A percentile compares a stretch with the other conserved stretches of the same genome.
Conservation (phyloP, 1,284 basidiomycete species). For the Ceratobasidium sp. region DNA sequence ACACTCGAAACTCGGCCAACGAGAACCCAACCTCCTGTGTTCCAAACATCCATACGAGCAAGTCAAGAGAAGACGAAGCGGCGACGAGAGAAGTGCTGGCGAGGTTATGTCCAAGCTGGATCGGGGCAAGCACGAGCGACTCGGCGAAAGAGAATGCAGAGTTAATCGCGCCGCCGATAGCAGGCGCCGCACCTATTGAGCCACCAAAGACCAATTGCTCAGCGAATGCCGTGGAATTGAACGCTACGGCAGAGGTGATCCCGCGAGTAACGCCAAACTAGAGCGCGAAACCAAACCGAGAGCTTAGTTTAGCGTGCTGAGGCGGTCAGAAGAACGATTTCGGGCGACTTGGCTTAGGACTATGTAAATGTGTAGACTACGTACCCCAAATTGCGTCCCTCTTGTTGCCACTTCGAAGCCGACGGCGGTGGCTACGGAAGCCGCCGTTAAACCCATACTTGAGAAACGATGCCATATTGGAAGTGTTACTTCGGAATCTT, state of each 20-base stretch:
- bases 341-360: slow-evolving; percentile 23
- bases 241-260: slow-evolving; percentile 70
- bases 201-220: slow-evolving; percentile 76
- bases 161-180: slow-evolving; percentile 70
- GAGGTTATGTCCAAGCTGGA: slow-evolving; percentile 78
- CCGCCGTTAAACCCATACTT: slow-evolving; percentile 53
- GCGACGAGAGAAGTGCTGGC: slow-evolving; percentile 80
- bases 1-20: slow-evolving; percentile 78
- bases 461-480: slow-evolving; percentile 39
- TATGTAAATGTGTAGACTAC: slow-evolving; percentile 52
- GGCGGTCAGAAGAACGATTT: neutral
- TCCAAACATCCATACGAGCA: slow-evolving; percentile 77
- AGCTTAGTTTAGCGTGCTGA: neutral
- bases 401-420: slow-evolving; percentile 77
- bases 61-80: slow-evolving; percentile 78
- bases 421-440: slow-evolving; percentile 70
- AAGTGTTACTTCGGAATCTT: neutral
- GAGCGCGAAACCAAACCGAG: neutral
- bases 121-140: slow-evolving; percentile 76
- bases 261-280: slow-evolving; percentile 78
- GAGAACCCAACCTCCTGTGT: slow-evolving; percentile 75
- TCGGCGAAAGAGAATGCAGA: slow-evolving; percentile 76
- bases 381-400: slow-evolving; percentile 75
- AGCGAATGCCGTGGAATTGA: slow-evolving; percentile 68
- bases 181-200: slow-evolving; percentile 66